These are phyloP conservation scores for Penicillium sp. DNA, from an alignment of 2,329 filamentous ascomycete species.

Conservation along the genomic window DNA sequence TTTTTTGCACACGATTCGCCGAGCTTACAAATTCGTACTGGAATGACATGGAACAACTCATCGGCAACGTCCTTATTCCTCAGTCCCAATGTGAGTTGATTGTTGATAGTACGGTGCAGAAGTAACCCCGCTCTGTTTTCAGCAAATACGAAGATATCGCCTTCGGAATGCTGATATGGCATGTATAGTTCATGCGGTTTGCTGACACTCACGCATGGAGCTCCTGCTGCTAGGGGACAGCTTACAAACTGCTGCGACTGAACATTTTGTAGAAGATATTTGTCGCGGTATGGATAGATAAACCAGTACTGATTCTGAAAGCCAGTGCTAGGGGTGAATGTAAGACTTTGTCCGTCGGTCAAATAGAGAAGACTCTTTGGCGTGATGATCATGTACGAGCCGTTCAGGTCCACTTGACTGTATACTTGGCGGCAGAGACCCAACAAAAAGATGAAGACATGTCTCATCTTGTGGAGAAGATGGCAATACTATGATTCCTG, in stretches of 20 bases:
- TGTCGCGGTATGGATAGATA: neutral
- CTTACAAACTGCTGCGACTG: neutral
- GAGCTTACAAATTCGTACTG: neutral
- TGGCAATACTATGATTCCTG: neutral
- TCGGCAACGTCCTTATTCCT: neutral
- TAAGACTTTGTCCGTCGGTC: neutral
- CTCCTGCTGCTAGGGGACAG: neutral
- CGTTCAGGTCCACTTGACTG: neutral
- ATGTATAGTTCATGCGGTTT: neutral
- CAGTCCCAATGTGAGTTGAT: neutral
- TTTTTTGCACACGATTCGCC: neutral
- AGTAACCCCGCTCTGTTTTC: neutral
- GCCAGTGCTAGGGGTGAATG: neutral
- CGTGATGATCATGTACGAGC: neutral
- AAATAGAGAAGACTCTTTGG: neutral
- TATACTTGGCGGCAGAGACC: neutral
- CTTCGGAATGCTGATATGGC: neutral
- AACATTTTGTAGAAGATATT: neutral
- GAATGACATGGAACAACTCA: neutral
- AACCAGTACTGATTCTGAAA: neutral
- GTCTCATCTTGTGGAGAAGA: neutral
- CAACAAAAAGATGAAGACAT: neutral
- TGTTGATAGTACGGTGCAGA: neutral
- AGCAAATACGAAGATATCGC: neutral
- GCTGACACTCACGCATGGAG: neutral